Evolutionary conservation across 2,329 filamentous ascomycete species (phyloP), one percentile per base, ranked within the genome.

Genomic region (Elsinoe ampelina): DNA sequence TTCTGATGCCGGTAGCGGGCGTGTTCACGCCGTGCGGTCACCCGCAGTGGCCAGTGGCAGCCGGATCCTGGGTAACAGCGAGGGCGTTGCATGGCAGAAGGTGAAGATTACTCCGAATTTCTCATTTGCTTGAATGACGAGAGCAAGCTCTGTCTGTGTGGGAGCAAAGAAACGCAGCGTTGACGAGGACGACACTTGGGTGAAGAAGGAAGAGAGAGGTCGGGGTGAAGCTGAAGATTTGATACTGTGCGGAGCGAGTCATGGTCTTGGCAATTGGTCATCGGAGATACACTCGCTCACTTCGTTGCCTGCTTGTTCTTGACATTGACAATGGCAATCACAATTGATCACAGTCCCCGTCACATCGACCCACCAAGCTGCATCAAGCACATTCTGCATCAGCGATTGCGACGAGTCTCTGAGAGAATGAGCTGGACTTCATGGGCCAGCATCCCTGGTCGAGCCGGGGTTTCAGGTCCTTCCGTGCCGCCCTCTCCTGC

Each of bases 91-190:
- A 67, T 71, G 68, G 69, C 73, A 73, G 71, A 69, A 75, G 71
- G 71, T 89, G 87, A 89, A 91, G 87, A 91, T 84, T 93, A 87
- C 89, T 93, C 89, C 88, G 88, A 93, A 92, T 93, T 93, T 93
- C 88, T 89, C 88, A 91, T 89, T 89, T 91, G 89, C 88, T 75
- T 73, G 61, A 61, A 43, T 58, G 64, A 70, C 67, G 58, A 55
- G 57, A 64, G 39, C 17, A 61, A 61, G 58, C 57, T 62, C 65
- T 63, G 73, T 79, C 75, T 72, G 76, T 88, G 82, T 81, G 87
- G 86, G 85, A 86, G 87, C 87, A 91, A 90, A 89, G 87, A 91
- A 91, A 91, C 86, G 86, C 87, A 87, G 87, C 88, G 81, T 88
- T 91, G 85, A 83, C 80, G 81, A 86, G 86, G 86, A 84, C 83